These are phyloP conservation scores for Stephania yunnanensis DNA, from an alignment of 164 flowering plant species.

Conservation along the genomic window DNA sequence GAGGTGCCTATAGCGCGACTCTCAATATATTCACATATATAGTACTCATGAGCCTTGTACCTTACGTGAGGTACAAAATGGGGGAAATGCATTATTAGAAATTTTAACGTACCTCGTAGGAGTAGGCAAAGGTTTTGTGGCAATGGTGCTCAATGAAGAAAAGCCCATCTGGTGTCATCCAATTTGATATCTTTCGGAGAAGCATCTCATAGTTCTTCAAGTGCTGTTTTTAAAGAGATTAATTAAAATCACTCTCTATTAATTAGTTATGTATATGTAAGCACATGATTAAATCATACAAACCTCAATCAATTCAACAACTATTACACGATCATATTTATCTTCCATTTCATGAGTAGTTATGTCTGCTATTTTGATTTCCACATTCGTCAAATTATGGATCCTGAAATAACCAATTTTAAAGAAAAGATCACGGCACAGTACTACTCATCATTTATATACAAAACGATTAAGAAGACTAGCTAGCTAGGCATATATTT, in stretches of 20 bases:
- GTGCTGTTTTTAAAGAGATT: neutral
- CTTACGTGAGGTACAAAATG: too few species aligned
- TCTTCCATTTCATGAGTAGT: constrained; percentile 5
- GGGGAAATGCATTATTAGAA: too few species aligned
- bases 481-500: neutral
- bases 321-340: constrained; percentile 4
- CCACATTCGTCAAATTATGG: constrained; percentile 4
- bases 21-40: neutral
- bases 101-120: neutral
- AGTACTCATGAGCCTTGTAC: too few species aligned
- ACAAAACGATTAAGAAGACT: too few species aligned
- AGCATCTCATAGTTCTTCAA: constrained; percentile 4
- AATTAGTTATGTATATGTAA: neutral
- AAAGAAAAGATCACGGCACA: neutral
- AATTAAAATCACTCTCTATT: too few species aligned
- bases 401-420: neutral
- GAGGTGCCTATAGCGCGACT: too few species aligned
- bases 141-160: constrained; percentile 7
- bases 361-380: constrained; percentile 11
- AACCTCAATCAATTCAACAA: constrained; percentile 5
- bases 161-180: constrained; percentile 5
- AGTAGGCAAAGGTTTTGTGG: constrained; percentile 3
- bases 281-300: neutral
- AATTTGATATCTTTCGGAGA: constrained; percentile 10
- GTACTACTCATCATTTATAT: too few species aligned